Evolutionary conservation across 2,329 filamentous ascomycete species (phyloP).

Genomic region (Truncatella angustata): DNA sequence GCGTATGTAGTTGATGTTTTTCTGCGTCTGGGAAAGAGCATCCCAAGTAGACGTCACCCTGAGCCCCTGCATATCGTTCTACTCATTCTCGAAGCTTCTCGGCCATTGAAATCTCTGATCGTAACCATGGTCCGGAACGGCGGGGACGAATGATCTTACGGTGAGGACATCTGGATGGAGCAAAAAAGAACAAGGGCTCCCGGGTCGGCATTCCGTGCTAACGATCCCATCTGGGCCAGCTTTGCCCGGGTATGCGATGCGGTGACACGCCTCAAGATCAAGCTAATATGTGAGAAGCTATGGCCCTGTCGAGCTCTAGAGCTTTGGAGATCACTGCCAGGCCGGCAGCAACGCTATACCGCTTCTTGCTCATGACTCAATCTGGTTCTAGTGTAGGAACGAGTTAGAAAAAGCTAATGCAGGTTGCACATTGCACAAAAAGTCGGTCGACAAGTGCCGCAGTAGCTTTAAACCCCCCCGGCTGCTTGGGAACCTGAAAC

Average conservation of each 20-base stretch:
- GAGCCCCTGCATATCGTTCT: conserved; percentile 10
- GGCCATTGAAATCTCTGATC: conserved; percentile 10
- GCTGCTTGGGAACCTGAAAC: conserved; percentile 12
- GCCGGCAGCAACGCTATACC: background rate
- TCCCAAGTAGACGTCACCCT: background rate
- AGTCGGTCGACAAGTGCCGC: background rate
- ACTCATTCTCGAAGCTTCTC: background rate
- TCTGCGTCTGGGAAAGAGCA: background rate
- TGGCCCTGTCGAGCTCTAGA: background rate
- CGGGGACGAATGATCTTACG: background rate
- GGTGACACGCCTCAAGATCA: background rate
- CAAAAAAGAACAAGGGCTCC: background rate
- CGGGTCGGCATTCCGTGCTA: background rate
- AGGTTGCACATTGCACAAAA: background rate
- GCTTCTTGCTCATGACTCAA: background rate
- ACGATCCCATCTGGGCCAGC: background rate
- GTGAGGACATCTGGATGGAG: background rate
- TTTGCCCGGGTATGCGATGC: background rate
- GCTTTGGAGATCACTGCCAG: background rate
- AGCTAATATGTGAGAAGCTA: background rate
- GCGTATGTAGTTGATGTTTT: no score
- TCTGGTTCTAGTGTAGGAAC: no score
- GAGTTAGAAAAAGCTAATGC: no score
- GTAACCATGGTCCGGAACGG: conserved; percentile 3
- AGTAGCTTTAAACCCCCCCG: no score